Conservation (phyloP, 225 moss, liverwort and hornwort genomes). For the Sphagnum tenellum region DNA sequence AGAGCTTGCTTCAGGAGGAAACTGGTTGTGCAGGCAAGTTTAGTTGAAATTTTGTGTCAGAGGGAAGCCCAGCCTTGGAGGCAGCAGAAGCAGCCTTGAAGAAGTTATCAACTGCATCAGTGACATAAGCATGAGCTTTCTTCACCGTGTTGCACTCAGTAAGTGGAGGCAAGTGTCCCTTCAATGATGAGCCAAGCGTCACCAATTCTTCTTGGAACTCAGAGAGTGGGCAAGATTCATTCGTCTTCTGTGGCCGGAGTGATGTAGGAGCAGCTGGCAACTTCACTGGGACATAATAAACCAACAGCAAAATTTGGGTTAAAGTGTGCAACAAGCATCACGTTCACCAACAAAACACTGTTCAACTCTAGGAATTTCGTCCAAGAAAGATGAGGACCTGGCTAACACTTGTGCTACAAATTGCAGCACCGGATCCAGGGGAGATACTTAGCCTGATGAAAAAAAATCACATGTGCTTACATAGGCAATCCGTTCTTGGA, state of each 20-base stretch:
- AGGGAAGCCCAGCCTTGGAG: slow-evolving; percentile 7
- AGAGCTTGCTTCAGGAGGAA: too few species aligned
- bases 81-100: slow-evolving; percentile 19
- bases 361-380: not conserved
- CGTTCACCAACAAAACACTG: not conserved
- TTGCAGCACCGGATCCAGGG: not conserved
- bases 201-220: slow-evolving; percentile 46
- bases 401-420: not conserved
- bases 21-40: too few species aligned
- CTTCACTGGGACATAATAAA: slow-evolving; percentile 13
- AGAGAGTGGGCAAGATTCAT: slow-evolving; percentile 22
- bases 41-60: too few species aligned
- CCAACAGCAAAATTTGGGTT: too few species aligned
- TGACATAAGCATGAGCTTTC: slow-evolving; percentile 27
- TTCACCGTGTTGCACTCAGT: slow-evolving; percentile 31
- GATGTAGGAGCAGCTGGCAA: slow-evolving; percentile 40
- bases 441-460: too few species aligned
- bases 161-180: slow-evolving; percentile 24
- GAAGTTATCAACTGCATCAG: slow-evolving; percentile 24
- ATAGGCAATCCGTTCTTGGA: slow-evolving; percentile 34
- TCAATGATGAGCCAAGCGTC: slow-evolving; percentile 41
- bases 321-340: not conserved
- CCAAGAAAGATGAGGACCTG: not conserved
- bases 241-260: slow-evolving; percentile 24
- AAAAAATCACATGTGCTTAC: too few species aligned